A percentile compares a stretch with the other conserved stretches of the same genome.
phyloP scores from a whole-genome alignment of 768 basidiomycete species.

The Leccinum disarticulatum region DNA sequence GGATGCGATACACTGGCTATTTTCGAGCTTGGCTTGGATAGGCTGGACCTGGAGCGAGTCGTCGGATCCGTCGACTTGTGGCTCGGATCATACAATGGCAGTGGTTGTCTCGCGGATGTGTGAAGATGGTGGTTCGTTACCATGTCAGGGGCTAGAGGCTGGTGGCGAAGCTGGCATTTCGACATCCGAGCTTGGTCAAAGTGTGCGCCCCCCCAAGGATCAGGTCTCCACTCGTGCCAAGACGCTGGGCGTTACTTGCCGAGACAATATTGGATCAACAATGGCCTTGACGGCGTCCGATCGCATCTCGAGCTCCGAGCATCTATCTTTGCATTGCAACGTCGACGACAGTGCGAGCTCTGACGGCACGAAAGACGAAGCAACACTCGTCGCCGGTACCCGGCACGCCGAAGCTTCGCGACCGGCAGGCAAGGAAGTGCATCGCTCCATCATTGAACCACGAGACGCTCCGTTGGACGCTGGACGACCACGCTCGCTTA shows the following conservation, averaged over 20 bases:
- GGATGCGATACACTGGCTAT: not conserved
- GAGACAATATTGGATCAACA: not conserved
- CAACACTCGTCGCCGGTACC: not conserved
- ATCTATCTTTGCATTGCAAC: not conserved
- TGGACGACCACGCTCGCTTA: not conserved
- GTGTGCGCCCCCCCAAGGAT: not conserved
- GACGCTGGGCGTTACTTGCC: not conserved
- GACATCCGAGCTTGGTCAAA: not conserved
- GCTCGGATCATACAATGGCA: not conserved
- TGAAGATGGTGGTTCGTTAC: not conserved
- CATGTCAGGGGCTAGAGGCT: not conserved
- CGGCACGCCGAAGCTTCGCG: not conserved
- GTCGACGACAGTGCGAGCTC: not conserved
- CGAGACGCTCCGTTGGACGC: slow-evolving; percentile 2
- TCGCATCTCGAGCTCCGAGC: not conserved
- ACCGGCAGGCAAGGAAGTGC: not conserved
- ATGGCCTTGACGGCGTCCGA: not conserved
- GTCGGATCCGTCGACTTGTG: not conserved
- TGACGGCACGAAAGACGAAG: not conserved
- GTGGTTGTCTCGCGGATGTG: not conserved
- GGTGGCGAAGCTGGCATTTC: not conserved
- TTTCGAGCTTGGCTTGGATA: not conserved
- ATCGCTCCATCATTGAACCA: not conserved
- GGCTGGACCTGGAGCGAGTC: not conserved
- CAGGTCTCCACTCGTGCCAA: not conserved